Base-by-base conservation (phyloP, 805 yeast genomes). In the Hanseniaspora mollemarum region DNA sequence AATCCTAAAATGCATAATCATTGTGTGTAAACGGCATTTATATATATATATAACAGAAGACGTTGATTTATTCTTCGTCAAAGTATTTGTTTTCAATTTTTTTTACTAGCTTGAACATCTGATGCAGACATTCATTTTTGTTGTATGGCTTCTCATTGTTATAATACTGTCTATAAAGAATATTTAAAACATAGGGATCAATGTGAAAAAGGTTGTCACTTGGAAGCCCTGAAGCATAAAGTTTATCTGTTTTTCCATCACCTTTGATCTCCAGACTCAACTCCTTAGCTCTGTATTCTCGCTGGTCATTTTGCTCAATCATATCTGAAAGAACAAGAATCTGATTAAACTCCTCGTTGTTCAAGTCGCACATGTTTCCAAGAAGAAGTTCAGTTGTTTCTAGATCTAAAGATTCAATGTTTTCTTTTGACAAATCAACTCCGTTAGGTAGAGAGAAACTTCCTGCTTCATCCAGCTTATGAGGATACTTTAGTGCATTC, bases 321-420 rank as follows among this genome's bases (percentile, higher is more conserved):
- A 48, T 21, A 33, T 48, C 45, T n/a, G 51, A 48, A 3, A 48
- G n/a, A 12, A 33, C 25, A 33, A 48, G 1, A 3, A 48, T 31
- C 4, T 7, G 12, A 35, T 48, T 40, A 19, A 48, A 18, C 3
- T 25, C 24, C 12, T 18, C 19, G 1, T 35, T 25, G 13, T 24
- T 33, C 7, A 48, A 4, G 33, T 48, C 51, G 26, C 51, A 48
- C 51, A 48, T 48, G 22, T 48, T 48, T 2, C 29, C 43, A 10
- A 48, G 8, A 1, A 48, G 10, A 21, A 48, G 21, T n/a, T 48
- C 41, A 10, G 41, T 10, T 26, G 5, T 26, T 25, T 38, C 43
- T 9, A 46, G 7, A 18, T 22, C 10, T 26, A 39, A 13, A 18
- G 13, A 10, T n/a, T 39, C 32, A 6, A 46, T n/a, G 18, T 35